A percentile compares a stretch with the other conserved stretches of the same genome.
Conservation (phyloP, 1,284 basidiomycete genomes). For the Chondrostereum purpureum region DNA sequence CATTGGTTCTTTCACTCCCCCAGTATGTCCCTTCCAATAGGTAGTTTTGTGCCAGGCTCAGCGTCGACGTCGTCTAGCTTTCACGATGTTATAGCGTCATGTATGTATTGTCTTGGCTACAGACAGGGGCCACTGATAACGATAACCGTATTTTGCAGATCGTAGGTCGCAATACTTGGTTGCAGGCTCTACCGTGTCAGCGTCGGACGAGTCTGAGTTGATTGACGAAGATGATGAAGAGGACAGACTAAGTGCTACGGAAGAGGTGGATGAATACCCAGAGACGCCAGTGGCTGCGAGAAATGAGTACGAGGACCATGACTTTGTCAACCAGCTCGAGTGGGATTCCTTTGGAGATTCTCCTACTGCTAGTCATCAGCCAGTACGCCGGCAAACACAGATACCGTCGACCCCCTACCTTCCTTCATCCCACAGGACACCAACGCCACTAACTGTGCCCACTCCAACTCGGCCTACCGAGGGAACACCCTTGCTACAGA, state of each 20-base stretch:
- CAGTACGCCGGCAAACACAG: not conserved
- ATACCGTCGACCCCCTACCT: slow-evolving; percentile 2
- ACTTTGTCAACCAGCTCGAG: slow-evolving; percentile 34
- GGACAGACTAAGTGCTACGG: slow-evolving; percentile 25
- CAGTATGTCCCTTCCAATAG: slow-evolving; percentile 5
- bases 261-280: slow-evolving; percentile 21
- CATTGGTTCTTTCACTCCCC: not conserved
- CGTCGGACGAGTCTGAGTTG: slow-evolving; percentile 32
- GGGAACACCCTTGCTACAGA: slow-evolving; percentile 37
- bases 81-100: slow-evolving; percentile 10
- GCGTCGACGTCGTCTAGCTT: slow-evolving; percentile 10
- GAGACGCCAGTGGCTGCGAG: slow-evolving; percentile 13
- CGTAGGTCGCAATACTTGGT: slow-evolving; percentile 56
- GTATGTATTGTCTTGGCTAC: slow-evolving; percentile 1
- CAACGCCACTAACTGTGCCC: not conserved
- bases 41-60: slow-evolving; percentile 11
- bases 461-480: slow-evolving; percentile 16
- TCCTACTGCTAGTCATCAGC: no score
- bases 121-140: not conserved
- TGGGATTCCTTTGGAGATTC: slow-evolving; percentile 36
- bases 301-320: slow-evolving; percentile 19
- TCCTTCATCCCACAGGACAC: slow-evolving; percentile 8
- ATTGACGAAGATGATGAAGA: slow-evolving; percentile 29
- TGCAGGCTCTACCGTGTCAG: slow-evolving; percentile 48
- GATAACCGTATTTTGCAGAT: slow-evolving; percentile 33